Percentiles rank a stretch among this genome's conserved stretches.
Evolutionary conservation across 805 yeast genomes (phyloP).

Genomic region (Ogataea chonburiensis): DNA sequence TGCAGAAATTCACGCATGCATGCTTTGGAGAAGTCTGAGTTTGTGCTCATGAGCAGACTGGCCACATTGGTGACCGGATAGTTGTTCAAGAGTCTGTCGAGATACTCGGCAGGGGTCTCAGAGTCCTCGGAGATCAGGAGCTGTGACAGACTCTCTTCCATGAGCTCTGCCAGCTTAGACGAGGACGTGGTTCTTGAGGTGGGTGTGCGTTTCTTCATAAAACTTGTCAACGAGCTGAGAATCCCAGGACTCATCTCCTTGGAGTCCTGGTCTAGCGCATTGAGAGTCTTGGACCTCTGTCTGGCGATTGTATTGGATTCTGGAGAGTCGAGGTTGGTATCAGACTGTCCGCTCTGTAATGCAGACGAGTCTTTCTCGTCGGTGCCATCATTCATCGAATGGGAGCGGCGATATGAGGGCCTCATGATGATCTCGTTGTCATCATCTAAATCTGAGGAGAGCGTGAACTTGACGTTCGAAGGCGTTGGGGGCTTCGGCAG

Average conservation of each 20-base stretch:
- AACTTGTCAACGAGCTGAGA: conserved; percentile 30
- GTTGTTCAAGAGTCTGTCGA: conserved; percentile 31
- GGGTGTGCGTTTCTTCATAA: conserved; percentile 26
- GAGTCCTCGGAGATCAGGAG: conserved; percentile 14
- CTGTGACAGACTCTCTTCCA: conserved; percentile 2
- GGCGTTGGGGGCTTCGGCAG: conserved; percentile 7
- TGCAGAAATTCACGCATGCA: conserved; percentile 29
- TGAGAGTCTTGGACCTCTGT: conserved; percentile 35
- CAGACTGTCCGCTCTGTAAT: conserved; percentile 3
- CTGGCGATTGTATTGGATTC: conserved; percentile 20
- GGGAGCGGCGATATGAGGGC: conserved; percentile 21
- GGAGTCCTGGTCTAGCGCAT: conserved; percentile 24
- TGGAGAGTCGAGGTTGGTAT: conserved; percentile 9
- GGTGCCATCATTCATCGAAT: conserved; percentile 21
- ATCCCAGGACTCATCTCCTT: conserved; percentile 23
- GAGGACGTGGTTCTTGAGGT: conserved; percentile 12
- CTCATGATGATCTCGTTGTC: conserved; percentile 6
- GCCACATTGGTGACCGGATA: conserved; percentile 29
- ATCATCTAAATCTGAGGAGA: conserved; percentile 14
- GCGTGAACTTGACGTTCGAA: conserved; percentile 14
- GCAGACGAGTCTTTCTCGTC: conserved; percentile 1
- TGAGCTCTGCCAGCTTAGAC: conserved; percentile 11
- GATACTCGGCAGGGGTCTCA: conserved; percentile 35
- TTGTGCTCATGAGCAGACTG: conserved; percentile 32
- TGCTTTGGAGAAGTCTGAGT: conserved; percentile 28